Percentiles rank a stretch among this genome's conserved stretches.
Conservation (phyloP, 352 stramenopile species). For the Phytophthora sojae region DNA sequence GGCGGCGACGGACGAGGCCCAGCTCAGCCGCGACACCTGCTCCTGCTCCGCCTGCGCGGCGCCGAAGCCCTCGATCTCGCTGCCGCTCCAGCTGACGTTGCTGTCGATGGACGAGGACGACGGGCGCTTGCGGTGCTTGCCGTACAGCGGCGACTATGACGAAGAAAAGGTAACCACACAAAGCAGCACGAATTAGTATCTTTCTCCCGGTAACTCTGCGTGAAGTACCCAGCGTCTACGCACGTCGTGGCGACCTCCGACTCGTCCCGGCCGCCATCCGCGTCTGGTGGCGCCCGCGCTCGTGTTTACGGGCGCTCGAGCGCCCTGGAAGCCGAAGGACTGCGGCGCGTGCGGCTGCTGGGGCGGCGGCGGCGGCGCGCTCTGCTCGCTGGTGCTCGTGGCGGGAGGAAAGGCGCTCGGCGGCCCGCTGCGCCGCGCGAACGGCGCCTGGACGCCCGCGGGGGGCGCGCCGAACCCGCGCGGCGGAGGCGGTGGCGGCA, state of each 20-base stretch:
- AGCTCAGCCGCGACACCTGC: slow-evolving; percentile 27
- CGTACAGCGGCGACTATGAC: slow-evolving; percentile 46
- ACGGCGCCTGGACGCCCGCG: slow-evolving; percentile 16
- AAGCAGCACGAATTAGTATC: not conserved
- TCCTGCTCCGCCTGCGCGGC: slow-evolving; percentile 19
- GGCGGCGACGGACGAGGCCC: slow-evolving; percentile 26
- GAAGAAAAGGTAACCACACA: not conserved
- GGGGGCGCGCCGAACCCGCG: slow-evolving; percentile 25
- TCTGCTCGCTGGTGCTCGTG: slow-evolving; percentile 5
- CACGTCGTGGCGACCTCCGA: slow-evolving; percentile 37
- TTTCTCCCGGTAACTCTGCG: no score
- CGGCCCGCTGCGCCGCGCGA: slow-evolving; percentile 12
- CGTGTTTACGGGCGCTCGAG: slow-evolving; percentile 23
- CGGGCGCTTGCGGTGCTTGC: slow-evolving; percentile 47
- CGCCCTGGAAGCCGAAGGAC: slow-evolving; percentile 22
- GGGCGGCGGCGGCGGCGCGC: slow-evolving; percentile 19
- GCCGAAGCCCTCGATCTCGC: slow-evolving; percentile 32
- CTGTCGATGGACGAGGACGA: slow-evolving; percentile 47
- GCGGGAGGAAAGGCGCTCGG: not conserved
- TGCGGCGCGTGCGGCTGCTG: slow-evolving; percentile 11
- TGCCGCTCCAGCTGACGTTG: slow-evolving; percentile 51
- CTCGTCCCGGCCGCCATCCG: slow-evolving; percentile 38
- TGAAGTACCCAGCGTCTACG: slow-evolving; percentile 15
- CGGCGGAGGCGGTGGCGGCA: slow-evolving; percentile 22
- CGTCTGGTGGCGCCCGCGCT: slow-evolving; percentile 19